phyloP scores from a whole-genome alignment of 768 basidiomycete genomes.

The Boletus subcaerulescens region DNA sequence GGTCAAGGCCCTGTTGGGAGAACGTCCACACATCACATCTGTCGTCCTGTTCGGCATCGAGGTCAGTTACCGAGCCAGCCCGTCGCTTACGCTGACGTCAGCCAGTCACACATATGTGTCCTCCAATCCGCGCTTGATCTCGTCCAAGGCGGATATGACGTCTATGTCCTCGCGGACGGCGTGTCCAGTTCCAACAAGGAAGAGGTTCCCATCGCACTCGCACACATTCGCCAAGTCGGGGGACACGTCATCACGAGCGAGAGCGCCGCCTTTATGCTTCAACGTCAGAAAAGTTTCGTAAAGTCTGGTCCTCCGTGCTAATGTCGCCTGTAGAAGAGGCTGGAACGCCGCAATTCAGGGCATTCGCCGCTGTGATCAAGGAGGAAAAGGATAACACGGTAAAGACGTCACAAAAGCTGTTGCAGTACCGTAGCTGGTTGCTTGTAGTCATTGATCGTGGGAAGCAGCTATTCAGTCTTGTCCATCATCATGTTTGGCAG shows the following conservation, averaged over 20 bases:
- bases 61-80: slow-evolving; percentile 40
- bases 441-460: slow-evolving; percentile 10
- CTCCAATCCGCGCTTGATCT: slow-evolving; percentile 80
- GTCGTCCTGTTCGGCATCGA: slow-evolving; percentile 88
- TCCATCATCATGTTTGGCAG: slow-evolving; percentile 26
- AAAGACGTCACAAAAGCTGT: slow-evolving; percentile 32
- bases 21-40: slow-evolving; percentile 48
- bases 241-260: slow-evolving; percentile 80
- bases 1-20: slow-evolving; percentile 48
- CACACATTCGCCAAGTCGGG: slow-evolving; percentile 67
- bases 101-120: slow-evolving; percentile 86
- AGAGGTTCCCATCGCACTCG: slow-evolving; percentile 76
- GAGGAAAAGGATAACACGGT: slow-evolving; percentile 68
- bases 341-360: slow-evolving; percentile 60
- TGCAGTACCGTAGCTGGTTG: slow-evolving; percentile 27
- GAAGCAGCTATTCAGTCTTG: slow-evolving; percentile 3
- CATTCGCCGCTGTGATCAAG: slow-evolving; percentile 70
- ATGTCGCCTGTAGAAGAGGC: slow-evolving; percentile 51
- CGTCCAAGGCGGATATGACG: slow-evolving; percentile 43
- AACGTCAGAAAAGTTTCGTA: slow-evolving; percentile 41
- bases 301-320: slow-evolving; percentile 12
- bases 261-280: slow-evolving; percentile 73
- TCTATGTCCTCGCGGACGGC: slow-evolving; percentile 79
- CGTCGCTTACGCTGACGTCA: slow-evolving; percentile 2
- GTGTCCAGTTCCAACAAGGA: slow-evolving; percentile 79